phyloP scores from a whole-genome alignment of 2,329 filamentous ascomycete species.

The Zymoseptoria brevis region DNA sequence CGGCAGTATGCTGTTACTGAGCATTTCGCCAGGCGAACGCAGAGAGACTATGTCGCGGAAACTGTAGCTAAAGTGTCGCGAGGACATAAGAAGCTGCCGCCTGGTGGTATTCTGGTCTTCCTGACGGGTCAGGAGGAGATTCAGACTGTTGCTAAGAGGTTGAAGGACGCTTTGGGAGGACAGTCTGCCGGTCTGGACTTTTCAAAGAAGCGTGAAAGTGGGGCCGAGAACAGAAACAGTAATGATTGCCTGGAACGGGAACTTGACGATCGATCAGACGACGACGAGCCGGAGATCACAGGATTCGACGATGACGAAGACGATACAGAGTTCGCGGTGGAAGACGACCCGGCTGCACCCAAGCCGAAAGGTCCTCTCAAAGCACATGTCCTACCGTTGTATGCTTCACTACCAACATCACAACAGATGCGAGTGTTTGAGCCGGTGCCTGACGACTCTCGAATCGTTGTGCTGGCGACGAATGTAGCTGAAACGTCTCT shows the following conservation, averaged over 20 bases:
- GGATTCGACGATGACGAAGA: conserved; percentile 53
- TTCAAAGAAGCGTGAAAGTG: conserved; percentile 1
- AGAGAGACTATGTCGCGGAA: conserved; percentile 84
- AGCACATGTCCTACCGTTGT: conserved; percentile 86
- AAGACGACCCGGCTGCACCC: conserved; percentile 45
- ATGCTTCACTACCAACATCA: conserved; percentile 81
- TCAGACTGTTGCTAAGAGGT: conserved; percentile 64
- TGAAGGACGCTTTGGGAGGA: conserved; percentile 60
- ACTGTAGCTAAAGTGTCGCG: conserved; percentile 77
- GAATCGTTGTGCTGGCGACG: conserved; percentile 82
- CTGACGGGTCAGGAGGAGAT: conserved; percentile 93
- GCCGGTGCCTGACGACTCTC: conserved; percentile 65
- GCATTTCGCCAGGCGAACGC: conserved; percentile 78
- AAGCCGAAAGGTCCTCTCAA: conserved; percentile 45
- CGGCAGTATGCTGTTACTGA: conserved; percentile 83
- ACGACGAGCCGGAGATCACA: conserved; percentile 54
- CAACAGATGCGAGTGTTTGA: conserved; percentile 91
- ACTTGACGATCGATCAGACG: conserved; percentile 40
- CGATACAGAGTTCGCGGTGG: conserved; percentile 44
- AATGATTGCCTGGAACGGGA: conserved; percentile 29
- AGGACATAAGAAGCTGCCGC: conserved; percentile 82
- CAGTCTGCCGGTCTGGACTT: conserved; percentile 33
- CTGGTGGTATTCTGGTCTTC: conserved; percentile 87
- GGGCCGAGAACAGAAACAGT: not conserved
- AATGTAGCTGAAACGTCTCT: conserved; percentile 97